Evolutionary conservation across 2,329 filamentous ascomycete species (phyloP), one percentile per base, ranked within the genome.

Genomic region (Trichoderma sp.): DNA sequence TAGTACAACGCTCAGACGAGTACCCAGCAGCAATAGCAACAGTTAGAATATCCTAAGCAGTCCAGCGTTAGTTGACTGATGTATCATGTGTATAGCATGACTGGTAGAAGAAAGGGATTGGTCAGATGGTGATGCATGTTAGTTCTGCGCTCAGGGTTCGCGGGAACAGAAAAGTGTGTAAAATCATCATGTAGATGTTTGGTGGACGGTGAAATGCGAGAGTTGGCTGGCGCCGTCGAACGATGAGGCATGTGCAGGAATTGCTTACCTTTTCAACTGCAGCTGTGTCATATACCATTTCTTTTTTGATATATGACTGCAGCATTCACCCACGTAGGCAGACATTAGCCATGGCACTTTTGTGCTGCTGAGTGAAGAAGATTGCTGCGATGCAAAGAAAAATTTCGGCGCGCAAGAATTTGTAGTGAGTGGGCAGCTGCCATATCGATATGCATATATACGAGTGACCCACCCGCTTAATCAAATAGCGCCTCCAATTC

Each of bases 101-200:
- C 3, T 16, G 2, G 31, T 79, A 86, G 63, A 53, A 67, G 59
- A 74, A 76, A 76, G 68, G 75, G 18, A 24, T 56, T 18, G 45
- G 85, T 91, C 91, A 93, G 91, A 93, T 93, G 91, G 91, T 93
- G 92, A 91, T 93, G 91, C 91, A 93, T 93, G 91, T 92, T 88
- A 88, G 91, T 90, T 87, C 82, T 78, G 81, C 88, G 90, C 89
- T 91, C 90, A 88, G 87, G 86, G 80, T 80, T 91, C 89, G 87
- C 90, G 88, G 83, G 88, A 91, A 91, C 88, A 73, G 88, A 90
- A 88, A 90, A 88, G 88, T 86, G 85, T 83, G 80, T 78, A 83
- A 78, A 82, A 85, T 91, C 89, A 90, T 91, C 89, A 91, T 85
- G 77, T 56, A 65, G 59, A 73, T 64, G 71, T 29, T 73, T 38